These are phyloP conservation scores for Maudiozyma bulderi DNA, from an alignment of 805 yeast genomes.

Conservation along the genomic window DNA sequence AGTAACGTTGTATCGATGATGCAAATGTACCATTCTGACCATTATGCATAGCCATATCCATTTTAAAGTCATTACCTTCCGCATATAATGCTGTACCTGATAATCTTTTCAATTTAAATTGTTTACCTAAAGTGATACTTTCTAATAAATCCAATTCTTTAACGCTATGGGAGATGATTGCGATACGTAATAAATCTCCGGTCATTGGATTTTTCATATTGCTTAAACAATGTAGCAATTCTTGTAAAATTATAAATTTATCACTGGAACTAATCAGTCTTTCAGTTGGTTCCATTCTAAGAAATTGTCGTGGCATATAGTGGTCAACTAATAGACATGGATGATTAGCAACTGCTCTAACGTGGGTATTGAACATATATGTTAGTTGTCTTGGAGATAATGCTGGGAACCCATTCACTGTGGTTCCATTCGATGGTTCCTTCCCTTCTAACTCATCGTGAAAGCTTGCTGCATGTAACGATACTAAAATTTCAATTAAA, in stretches of 20 bases:
- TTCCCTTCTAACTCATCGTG: constrained; percentile 11
- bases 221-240: constrained; percentile 27
- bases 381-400: constrained; percentile 31
- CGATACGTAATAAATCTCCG: constrained; percentile 12
- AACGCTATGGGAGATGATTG: constrained; percentile 49
- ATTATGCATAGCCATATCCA: constrained; percentile 1
- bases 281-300: constrained; percentile 57
- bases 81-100: constrained; percentile 54
- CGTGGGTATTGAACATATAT: constrained; percentile 28
- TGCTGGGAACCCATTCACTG: constrained; percentile 14
- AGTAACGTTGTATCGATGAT: neutral
- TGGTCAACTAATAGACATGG: constrained; percentile 69
- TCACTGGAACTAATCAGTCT: constrained; percentile 45
- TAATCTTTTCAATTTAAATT: constrained; percentile 52
- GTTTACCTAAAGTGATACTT: constrained; percentile 66
- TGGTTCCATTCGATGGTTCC: neutral
- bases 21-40: too few relatives aligned
- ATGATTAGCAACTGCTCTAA: constrained; percentile 48
- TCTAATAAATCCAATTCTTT: constrained; percentile 74
- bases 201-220: constrained; percentile 8
- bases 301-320: constrained; percentile 59
- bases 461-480: constrained; percentile 33
- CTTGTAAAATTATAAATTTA: constrained; percentile 48
- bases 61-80: constrained; percentile 14
- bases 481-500: constrained; percentile 34